These are phyloP conservation scores for Tieghemostelium lacteum DNA, from an alignment of 78 protist genomes.

Conservation along the genomic window DNA sequence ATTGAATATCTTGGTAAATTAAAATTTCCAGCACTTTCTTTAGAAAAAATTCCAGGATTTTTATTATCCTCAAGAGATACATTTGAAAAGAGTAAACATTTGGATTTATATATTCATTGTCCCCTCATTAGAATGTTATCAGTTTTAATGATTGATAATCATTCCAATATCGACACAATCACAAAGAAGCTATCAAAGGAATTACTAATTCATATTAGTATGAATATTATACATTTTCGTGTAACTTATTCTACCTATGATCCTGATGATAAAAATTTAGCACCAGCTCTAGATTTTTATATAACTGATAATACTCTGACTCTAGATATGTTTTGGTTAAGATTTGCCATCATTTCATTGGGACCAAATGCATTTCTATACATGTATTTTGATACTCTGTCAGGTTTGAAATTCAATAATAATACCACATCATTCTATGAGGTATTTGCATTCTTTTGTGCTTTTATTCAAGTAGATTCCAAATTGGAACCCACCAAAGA, in stretches of 20 bases:
- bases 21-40: too few relatives aligned
- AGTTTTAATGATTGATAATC: neutral
- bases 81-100: constrained; percentile 43
- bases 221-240: constrained; percentile 16
- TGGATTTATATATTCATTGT: constrained; percentile 51
- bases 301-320: constrained; percentile 44
- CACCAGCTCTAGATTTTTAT: constrained; percentile 11
- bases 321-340: constrained; percentile 23
- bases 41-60: too few relatives aligned
- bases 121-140: constrained; percentile 41
- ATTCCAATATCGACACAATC: too few relatives aligned
- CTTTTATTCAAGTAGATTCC: neutral
- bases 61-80: too few relatives aligned
- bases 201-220: constrained; percentile 20
- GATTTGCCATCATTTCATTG: constrained; percentile 7
- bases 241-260: constrained; percentile 48
- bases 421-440: constrained; percentile 28
- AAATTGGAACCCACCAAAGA: neutral
- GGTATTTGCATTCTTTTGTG: constrained; percentile 36
- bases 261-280: neutral
- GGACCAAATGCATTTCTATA: constrained; percentile 39
- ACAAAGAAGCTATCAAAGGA: neutral
- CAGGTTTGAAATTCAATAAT: constrained; percentile 24
- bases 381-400: constrained; percentile 21
- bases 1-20: neutral